Conservation (phyloP, 768 basidiomycete genomes). For the Xanthoconium purpureum region DNA sequence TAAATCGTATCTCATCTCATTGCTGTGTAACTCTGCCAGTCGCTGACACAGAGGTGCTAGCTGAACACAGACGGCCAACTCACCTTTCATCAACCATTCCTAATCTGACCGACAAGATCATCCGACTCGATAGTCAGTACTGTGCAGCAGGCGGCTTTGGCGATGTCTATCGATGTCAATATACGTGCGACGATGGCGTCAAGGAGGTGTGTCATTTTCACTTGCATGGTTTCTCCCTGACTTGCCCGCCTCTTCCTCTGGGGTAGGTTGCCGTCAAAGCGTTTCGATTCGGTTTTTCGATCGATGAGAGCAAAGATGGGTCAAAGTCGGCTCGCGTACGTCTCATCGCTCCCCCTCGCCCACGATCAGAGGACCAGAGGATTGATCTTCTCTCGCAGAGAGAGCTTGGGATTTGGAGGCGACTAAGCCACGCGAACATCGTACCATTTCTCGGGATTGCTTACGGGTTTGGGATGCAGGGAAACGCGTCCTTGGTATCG, state of each 20-base stretch:
- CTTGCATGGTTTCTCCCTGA: neutral
- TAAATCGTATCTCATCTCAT: neutral
- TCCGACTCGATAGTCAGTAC: neutral
- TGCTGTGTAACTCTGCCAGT: neutral
- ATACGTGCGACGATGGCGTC: neutral
- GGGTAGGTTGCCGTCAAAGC: conserved; percentile 4
- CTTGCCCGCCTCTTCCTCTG: neutral
- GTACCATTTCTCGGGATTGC: conserved; percentile 1
- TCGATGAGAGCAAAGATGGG: neutral
- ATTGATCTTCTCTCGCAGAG: neutral
- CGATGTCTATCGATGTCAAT: neutral
- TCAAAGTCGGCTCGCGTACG: neutral
- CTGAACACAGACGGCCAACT: neutral
- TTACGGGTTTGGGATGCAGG: neutral
- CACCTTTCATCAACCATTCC: neutral
- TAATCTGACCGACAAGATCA: neutral
- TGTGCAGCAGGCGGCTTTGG: neutral
- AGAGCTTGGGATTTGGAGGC: conserved; percentile 3
- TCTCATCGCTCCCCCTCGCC: too few species aligned
- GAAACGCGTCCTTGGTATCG: conserved; percentile 2
- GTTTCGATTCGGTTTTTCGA: conserved; percentile 5
- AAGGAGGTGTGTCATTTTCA: neutral
- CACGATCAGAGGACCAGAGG: neutral
- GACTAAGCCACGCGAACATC: neutral
- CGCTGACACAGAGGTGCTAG: neutral